phyloP scores from a whole-genome alignment of 805 yeast genomes.

The Tetrapisispora nanseiensis region DNA sequence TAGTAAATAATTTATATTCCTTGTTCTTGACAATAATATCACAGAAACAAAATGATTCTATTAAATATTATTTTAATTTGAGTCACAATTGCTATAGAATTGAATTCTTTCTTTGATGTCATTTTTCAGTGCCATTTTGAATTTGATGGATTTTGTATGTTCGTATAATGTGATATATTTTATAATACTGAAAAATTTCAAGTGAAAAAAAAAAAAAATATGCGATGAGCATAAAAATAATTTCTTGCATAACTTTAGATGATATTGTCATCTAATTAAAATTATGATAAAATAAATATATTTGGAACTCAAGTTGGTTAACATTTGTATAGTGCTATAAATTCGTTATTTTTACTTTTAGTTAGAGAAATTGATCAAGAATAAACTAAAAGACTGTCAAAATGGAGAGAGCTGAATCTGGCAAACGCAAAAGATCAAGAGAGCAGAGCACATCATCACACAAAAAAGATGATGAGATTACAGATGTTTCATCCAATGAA shows the following conservation, averaged over 20 bases:
- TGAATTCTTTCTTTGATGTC: not conserved
- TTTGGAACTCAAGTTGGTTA: not conserved
- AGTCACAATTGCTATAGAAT: too few species aligned
- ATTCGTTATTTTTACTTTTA: too few species aligned
- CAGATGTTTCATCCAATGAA: slow-evolving; percentile 41
- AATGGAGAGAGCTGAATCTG: not conserved
- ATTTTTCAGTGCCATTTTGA: not conserved
- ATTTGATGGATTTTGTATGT: too few species aligned
- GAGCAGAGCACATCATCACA: slow-evolving; percentile 11
- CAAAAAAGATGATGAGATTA: slow-evolving; percentile 42
- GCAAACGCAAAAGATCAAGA: slow-evolving; percentile 19
- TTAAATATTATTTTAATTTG: too few species aligned
- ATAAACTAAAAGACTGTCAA: not conserved
- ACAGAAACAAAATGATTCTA: too few species aligned
- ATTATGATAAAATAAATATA: not conserved
- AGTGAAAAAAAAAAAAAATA: slow-evolving; percentile 5
- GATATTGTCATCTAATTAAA: not conserved
- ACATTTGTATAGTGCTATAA: too few species aligned
- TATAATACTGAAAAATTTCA: slow-evolving; percentile 11
- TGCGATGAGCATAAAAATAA: slow-evolving; percentile 16
- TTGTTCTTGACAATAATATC: too few species aligned
- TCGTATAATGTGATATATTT: too few species aligned
- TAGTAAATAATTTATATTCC: too few species aligned
- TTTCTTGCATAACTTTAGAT: not conserved
- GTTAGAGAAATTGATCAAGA: not conserved